Percentiles rank a stretch among this genome's conserved stretches.
Evolutionary conservation across 805 yeast genomes (phyloP).

Genomic region (Pichia insulana): DNA sequence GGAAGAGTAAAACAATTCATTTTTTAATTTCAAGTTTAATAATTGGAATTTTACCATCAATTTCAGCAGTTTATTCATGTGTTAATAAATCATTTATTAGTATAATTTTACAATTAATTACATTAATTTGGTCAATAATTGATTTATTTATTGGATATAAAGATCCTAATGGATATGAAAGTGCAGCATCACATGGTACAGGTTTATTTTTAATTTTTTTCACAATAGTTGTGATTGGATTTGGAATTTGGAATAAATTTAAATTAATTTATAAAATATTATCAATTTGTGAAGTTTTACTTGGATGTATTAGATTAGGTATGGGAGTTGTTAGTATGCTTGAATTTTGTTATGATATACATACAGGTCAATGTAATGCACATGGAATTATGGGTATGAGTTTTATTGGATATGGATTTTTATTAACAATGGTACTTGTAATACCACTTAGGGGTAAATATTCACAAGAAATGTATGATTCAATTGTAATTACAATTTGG

Average conservation of each 20-base stretch:
- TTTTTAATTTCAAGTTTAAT: slow-evolving; percentile 47
- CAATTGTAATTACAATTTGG: slow-evolving; percentile 74
- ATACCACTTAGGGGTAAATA: slow-evolving; percentile 53
- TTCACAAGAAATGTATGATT: slow-evolving; percentile 83
- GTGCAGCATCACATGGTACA: slow-evolving; percentile 57
- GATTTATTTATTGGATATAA: slow-evolving; percentile 58
- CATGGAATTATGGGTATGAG: slow-evolving; percentile 96
- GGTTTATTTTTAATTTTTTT: slow-evolving; percentile 51
- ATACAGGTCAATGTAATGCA: slow-evolving; percentile 92
- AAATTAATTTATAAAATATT: slow-evolving; percentile 34
- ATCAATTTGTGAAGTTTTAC: slow-evolving; percentile 38
- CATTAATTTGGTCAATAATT: slow-evolving; percentile 42
- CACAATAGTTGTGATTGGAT: slow-evolving; percentile 38
- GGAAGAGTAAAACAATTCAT: slow-evolving; percentile 48
- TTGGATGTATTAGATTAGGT: slow-evolving; percentile 74
- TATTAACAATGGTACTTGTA: slow-evolving; percentile 56
- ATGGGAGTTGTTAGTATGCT: slow-evolving; percentile 77
- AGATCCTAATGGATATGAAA: slow-evolving; percentile 58
- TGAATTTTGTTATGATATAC: slow-evolving; percentile 78
- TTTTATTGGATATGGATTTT: slow-evolving; percentile 70
- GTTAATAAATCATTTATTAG: slow-evolving; percentile 42
- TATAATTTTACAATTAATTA: slow-evolving; percentile 36
- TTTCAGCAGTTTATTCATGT: slow-evolving; percentile 45
- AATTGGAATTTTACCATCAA: slow-evolving; percentile 46
- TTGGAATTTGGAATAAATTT: slow-evolving; percentile 40